phyloP scores from a whole-genome alignment of 2,329 filamentous ascomycete species.

The Phialocephala subalpina region DNA sequence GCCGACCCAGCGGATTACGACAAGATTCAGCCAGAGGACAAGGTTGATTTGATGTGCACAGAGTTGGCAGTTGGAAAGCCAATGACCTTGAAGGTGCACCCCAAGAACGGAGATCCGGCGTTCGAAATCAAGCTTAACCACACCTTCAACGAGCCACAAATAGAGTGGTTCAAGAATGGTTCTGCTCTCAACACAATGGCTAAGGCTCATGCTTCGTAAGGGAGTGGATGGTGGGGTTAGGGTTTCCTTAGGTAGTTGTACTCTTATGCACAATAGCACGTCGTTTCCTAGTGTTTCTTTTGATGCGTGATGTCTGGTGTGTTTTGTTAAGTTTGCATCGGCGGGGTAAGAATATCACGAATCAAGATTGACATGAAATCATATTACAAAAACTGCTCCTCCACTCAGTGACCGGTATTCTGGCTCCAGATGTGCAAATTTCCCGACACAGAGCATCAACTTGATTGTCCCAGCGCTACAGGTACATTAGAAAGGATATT shows the following conservation, averaged over 20 bases:
- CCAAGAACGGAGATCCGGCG: constrained; percentile 77
- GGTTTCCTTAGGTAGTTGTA: constrained; percentile 26
- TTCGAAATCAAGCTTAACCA: constrained; percentile 89
- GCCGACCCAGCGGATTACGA: constrained; percentile 95
- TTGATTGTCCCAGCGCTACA: too few relatives aligned
- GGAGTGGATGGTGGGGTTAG: constrained; percentile 25
- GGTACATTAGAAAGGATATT: too few relatives aligned
- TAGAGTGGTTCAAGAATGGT: constrained; percentile 99
- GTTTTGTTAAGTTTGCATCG: neutral
- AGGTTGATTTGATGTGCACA: constrained; percentile 87
- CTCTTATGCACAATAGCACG: constrained; percentile 10
- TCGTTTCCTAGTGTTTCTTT: constrained; percentile 5
- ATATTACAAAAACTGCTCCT: neutral
- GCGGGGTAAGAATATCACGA: neutral
- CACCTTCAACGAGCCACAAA: constrained; percentile 98
- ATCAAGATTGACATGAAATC: constrained; percentile 9
- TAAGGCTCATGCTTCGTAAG: constrained; percentile 57
- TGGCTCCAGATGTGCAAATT: too few relatives aligned
- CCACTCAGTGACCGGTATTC: too few relatives aligned
- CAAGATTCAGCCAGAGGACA: constrained; percentile 92
- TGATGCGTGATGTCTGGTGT: neutral
- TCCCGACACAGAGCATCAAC: too few relatives aligned
- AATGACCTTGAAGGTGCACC: constrained; percentile 90
- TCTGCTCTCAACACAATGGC: constrained; percentile 99
- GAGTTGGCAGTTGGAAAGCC: constrained; percentile 93